These are phyloP conservation scores for Lyophyllum shimeji DNA, from an alignment of 768 basidiomycete genomes.

Conservation along the genomic window DNA sequence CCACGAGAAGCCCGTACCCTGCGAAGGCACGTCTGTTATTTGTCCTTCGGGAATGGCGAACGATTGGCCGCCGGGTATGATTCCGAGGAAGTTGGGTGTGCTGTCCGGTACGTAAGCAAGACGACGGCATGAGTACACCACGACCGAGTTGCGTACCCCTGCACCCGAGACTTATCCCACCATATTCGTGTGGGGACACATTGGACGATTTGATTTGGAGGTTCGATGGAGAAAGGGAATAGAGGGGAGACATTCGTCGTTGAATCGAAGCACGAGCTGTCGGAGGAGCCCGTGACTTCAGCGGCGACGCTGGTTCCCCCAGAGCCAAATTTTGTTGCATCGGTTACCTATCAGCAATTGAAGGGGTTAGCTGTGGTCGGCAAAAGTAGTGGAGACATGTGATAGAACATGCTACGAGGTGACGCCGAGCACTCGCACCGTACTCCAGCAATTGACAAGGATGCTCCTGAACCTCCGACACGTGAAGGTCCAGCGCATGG, in stretches of 20 bases:
- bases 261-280: slow-evolving; percentile 61
- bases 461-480: background rate
- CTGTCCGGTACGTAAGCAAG: slow-evolving; percentile 33
- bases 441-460: background rate
- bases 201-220: slow-evolving; percentile 63
- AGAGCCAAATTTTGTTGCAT: slow-evolving; percentile 59
- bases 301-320: slow-evolving; percentile 76
- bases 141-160: slow-evolving; percentile 43
- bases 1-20: slow-evolving; percentile 73
- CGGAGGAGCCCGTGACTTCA: slow-evolving; percentile 48
- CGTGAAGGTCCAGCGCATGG: background rate
- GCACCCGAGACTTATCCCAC: slow-evolving; percentile 54
- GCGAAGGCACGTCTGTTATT: slow-evolving; percentile 38
- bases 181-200: slow-evolving; percentile 63
- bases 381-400: background rate
- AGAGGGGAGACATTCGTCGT: slow-evolving; percentile 43
- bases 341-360: slow-evolving; percentile 51
- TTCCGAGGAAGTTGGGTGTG: slow-evolving; percentile 60
- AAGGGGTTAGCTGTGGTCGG: background rate
- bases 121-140: background rate
- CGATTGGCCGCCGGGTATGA: slow-evolving; percentile 80
- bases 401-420: background rate
- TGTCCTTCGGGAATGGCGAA: slow-evolving; percentile 57
- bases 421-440: background rate
- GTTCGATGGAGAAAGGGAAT: slow-evolving; percentile 63